Evolutionary conservation across 1,284 basidiomycete species (phyloP), one percentile per base, ranked within the genome.

Genomic region (Waitea zeae): DNA sequence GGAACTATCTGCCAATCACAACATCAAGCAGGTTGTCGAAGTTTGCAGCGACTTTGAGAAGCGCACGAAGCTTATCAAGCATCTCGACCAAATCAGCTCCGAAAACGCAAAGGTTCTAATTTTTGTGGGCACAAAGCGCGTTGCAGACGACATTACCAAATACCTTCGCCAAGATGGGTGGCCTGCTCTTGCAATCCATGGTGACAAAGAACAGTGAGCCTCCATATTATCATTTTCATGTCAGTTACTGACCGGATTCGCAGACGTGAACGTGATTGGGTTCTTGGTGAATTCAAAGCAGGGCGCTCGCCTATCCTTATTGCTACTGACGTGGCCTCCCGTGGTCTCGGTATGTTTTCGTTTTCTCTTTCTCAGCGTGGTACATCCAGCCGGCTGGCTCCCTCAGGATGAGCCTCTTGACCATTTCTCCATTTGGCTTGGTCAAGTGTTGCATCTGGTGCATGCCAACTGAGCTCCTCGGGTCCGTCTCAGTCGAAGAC

Each of bases 81-180:
- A 97, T 58, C 73, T 99, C 46, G 93, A 98, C 51, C 77, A 86
- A 58, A 97, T 98, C 57, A 89, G 86, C 39, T 69, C 82, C 35
- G 89, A 97, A 59, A 93, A 95, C 56, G 93, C 89, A 39, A 99
- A 99, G 62, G 93, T 98, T 35, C 71, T 99, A 46, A 98, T 99
- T 52, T 98, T 98, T 57, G 89, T 97, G 39, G 89, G 78, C 29
- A 99, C 93, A 32, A 99, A 99, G 64, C 77, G 93, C 38, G 84
- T 95, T 38, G 93, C 93, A 37, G 93, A 98, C 53, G 93, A 98
- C 47, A 82, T 98, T 47, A 98, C 93, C 31, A 98, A 97, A 62
- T 90, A 90, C 57, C 64, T 96, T 34, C 80, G 90, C 46, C 82
- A 87, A 66, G 90, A 99, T 52, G 93, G 93, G 18, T 99, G 93